Evolutionary conservation across 2,329 filamentous ascomycete species (phyloP).

Genomic region (Verticillium isaacii): DNA sequence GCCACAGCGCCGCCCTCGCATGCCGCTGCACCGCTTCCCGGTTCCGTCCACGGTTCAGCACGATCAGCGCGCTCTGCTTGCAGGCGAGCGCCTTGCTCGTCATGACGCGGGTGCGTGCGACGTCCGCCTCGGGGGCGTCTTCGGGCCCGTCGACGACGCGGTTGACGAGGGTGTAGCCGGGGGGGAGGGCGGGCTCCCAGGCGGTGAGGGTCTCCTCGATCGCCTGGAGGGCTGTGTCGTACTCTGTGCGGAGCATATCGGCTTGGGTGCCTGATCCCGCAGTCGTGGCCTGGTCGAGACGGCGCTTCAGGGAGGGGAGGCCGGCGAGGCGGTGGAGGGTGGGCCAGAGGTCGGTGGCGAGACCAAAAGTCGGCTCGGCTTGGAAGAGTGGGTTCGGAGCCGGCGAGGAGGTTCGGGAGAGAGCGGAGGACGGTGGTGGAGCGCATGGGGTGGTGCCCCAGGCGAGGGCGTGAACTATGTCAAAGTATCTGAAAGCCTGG

Average conservation of each 20-base stretch:
- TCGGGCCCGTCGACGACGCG: slow-evolving; percentile 11
- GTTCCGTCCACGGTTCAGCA: slow-evolving; percentile 8
- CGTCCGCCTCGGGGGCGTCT: slow-evolving; percentile 7
- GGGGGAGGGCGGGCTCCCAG: slow-evolving; percentile 7
- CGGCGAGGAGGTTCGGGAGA: not conserved
- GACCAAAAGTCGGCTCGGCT: slow-evolving; percentile 5
- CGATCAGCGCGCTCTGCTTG: slow-evolving; percentile 9
- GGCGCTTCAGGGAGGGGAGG: slow-evolving; percentile 5
- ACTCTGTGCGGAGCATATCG: slow-evolving; percentile 7
- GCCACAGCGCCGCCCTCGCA: slow-evolving; percentile 11
- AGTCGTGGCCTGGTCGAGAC: slow-evolving; percentile 5
- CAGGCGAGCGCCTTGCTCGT: slow-evolving; percentile 11
- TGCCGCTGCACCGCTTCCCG: slow-evolving; percentile 11
- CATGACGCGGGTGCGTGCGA: slow-evolving; percentile 9
- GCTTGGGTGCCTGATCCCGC: slow-evolving; percentile 5
- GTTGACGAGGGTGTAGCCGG: slow-evolving; percentile 11
- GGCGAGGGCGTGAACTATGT: slow-evolving; percentile 9
- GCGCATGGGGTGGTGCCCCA: slow-evolving; percentile 3
- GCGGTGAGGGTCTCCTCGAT: slow-evolving; percentile 7
- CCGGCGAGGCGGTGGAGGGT: slow-evolving; percentile 8
- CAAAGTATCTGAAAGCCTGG: slow-evolving; percentile 12
- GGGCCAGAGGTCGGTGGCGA: slow-evolving; percentile 10
- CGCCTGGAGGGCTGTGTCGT: slow-evolving; percentile 6
- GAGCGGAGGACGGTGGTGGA: not conserved
- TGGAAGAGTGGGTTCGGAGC: not conserved